Evolutionary conservation across 1,139 yeast genomes (phyloP).

Genomic region (Starmera stellimalicola): DNA sequence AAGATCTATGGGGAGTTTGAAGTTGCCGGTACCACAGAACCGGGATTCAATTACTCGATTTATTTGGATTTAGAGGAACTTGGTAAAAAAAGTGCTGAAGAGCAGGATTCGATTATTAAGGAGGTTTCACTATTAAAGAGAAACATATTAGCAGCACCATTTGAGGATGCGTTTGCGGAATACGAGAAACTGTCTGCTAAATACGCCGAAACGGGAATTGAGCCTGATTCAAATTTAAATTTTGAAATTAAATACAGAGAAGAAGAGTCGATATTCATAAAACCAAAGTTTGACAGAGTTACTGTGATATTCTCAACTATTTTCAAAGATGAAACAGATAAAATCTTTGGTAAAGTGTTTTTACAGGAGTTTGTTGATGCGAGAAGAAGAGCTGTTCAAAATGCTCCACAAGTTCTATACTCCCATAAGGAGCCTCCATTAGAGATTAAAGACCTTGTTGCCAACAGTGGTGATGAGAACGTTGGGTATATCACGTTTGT

Average conservation of each 20-base stretch:
- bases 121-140: slow-evolving; percentile 72
- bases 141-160: slow-evolving; percentile 87
- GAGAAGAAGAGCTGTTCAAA: slow-evolving; percentile 89
- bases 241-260: slow-evolving; percentile 83
- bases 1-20: slow-evolving; percentile 32
- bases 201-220: slow-evolving; percentile 36
- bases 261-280: slow-evolving; percentile 82
- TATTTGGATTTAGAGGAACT: slow-evolving; percentile 46
- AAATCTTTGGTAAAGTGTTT: slow-evolving; percentile 88
- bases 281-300: slow-evolving; percentile 91
- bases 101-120: slow-evolving; percentile 41
- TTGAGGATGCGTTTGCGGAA: slow-evolving; percentile 73
- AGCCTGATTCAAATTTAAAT: slow-evolving; percentile 47
- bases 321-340: slow-evolving; percentile 95
- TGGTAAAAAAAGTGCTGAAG: slow-evolving; percentile 33
- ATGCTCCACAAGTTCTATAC: slow-evolving; percentile 95
- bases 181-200: slow-evolving; percentile 60
- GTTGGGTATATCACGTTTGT: slow-evolving; percentile 75
- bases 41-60: slow-evolving; percentile 77
- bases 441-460: slow-evolving; percentile 49
- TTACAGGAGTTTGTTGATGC: slow-evolving; percentile 97
- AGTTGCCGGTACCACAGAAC: slow-evolving; percentile 39
- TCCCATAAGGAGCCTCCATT: slow-evolving; percentile 89
- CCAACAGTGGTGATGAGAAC: slow-evolving; percentile 36
- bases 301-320: slow-evolving; percentile 92